phyloP scores from a whole-genome alignment of 495 filamentous ascomycete genomes.

The Schizothecium vesticola region DNA sequence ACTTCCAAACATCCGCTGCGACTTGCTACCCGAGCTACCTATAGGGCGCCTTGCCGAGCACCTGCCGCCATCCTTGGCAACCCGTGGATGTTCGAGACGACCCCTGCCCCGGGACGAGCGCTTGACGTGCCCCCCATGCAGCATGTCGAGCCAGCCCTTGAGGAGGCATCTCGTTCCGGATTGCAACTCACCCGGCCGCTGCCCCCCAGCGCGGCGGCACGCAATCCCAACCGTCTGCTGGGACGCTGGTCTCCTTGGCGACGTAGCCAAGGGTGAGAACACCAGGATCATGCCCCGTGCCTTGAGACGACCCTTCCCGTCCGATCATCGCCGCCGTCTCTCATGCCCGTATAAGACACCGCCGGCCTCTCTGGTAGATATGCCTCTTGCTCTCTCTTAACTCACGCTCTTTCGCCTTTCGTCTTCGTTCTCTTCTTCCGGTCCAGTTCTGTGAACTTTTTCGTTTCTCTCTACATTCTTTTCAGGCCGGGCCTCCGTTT shows the following conservation, averaged over 20 bases:
- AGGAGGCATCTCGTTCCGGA: slow-evolving; percentile 28
- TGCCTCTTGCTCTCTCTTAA: slow-evolving; percentile 16
- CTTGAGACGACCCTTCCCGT: slow-evolving; percentile 23
- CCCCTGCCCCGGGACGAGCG: not conserved
- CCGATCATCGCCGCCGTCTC: slow-evolving; percentile 10
- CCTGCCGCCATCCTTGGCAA: not conserved
- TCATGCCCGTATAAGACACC: slow-evolving; percentile 20
- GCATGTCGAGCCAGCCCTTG: slow-evolving; percentile 17
- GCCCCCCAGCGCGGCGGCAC: slow-evolving; percentile 20
- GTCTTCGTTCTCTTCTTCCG: slow-evolving; percentile 33
- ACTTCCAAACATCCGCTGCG: slow-evolving; percentile 13
- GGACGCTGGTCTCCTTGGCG: slow-evolving; percentile 21
- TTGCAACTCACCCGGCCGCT: slow-evolving; percentile 18
- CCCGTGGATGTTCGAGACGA: not conserved
- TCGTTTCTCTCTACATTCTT: slow-evolving; percentile 32
- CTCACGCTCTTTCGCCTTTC: slow-evolving; percentile 27
- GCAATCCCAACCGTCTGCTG: slow-evolving; percentile 11
- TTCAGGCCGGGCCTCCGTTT: slow-evolving; percentile 36
- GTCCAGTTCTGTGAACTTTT: slow-evolving; percentile 45
- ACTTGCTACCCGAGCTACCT: slow-evolving; percentile 8
- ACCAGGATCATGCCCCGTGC: slow-evolving; percentile 15
- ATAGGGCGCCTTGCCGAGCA: slow-evolving; percentile 3
- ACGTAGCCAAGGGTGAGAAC: slow-evolving; percentile 9
- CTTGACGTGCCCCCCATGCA: slow-evolving; percentile 5
- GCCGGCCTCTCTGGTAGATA: not conserved